These are phyloP conservation scores for Melampsora larici-populina DNA, from an alignment of 1,284 basidiomycete genomes.

Conservation along the genomic window DNA sequence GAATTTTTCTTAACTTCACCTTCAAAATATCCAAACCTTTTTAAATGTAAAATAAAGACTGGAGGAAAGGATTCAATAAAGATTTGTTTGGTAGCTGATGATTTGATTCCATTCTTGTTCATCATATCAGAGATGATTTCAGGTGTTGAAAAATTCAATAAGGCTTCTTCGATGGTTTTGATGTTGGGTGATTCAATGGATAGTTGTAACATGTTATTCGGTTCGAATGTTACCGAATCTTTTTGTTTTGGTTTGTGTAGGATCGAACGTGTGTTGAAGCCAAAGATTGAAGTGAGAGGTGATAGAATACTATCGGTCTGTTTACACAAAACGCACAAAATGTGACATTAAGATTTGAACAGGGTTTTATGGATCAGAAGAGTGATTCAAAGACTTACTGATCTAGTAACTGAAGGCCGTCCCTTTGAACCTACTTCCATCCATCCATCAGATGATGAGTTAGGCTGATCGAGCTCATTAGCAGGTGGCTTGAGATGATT, in stretches of 20 bases:
- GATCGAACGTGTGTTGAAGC: constrained; percentile 85
- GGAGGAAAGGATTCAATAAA: constrained; percentile 81
- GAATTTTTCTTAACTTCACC: constrained; percentile 78
- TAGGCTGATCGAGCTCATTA: constrained; percentile 53
- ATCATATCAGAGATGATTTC: constrained; percentile 64
- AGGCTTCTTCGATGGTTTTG: constrained; percentile 75
- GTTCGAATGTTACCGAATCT: constrained; percentile 85
- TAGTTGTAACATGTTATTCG: constrained; percentile 82
- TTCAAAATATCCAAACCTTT: constrained; percentile 86
- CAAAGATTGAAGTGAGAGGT: constrained; percentile 86
- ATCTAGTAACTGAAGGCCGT: constrained; percentile 24
- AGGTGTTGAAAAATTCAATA: constrained; percentile 72
- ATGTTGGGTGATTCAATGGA: constrained; percentile 83
- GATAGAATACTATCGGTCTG: constrained; percentile 77
- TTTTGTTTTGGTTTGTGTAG: constrained; percentile 73
- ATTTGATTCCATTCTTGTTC: constrained; percentile 60
- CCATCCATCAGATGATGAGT: constrained; percentile 9
- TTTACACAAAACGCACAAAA: background rate
- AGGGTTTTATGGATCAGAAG: background rate
- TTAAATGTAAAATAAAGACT: constrained; percentile 84
- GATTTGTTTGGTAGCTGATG: constrained; percentile 83
- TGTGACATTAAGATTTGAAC: background rate
- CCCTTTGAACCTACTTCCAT: constrained; percentile 25
- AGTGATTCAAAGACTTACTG: background rate
- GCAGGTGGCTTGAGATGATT: constrained; percentile 42